phyloP scores from a whole-genome alignment of 495 filamentous ascomycete species.

The Daldinia childiae region DNA sequence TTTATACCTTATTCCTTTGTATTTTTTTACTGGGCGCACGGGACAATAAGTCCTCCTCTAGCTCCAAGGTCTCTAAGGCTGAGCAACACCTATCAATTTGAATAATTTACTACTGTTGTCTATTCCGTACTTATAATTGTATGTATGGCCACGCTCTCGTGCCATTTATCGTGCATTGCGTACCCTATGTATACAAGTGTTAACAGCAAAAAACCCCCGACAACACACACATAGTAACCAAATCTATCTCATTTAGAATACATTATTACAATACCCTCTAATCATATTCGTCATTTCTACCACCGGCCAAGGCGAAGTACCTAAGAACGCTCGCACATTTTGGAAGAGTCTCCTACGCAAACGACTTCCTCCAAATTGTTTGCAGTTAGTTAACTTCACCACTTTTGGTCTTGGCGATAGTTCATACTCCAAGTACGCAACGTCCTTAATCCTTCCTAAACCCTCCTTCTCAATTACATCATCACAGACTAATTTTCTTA shows the following conservation, averaged over 20 bases:
- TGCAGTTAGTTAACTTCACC: conserved; percentile 74
- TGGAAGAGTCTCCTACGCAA: conserved; percentile 87
- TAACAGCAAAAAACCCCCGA: neutral
- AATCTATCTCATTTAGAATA: conserved; percentile 47
- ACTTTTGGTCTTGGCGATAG: conserved; percentile 94
- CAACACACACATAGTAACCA: conserved; percentile 21
- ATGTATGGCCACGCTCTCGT: conserved; percentile 11
- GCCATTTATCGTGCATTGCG: conserved; percentile 5
- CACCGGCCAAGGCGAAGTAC: conserved; percentile 93
- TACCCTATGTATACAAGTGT: neutral
- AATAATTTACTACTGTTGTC: no score
- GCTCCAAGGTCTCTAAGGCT: no score
- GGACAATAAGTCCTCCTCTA: neutral
- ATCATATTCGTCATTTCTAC: conserved; percentile 86
- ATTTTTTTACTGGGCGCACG: neutral
- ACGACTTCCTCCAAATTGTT: conserved; percentile 74
- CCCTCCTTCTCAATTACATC: conserved; percentile 9
- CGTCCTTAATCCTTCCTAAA: neutral
- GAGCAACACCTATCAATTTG: neutral
- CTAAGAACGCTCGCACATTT: conserved; percentile 78
- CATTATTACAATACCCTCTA: conserved; percentile 63
- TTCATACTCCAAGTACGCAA: conserved; percentile 82
- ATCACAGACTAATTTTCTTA: conserved; percentile 13
- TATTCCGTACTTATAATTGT: conserved; percentile 15
- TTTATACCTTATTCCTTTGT: neutral